Evolutionary conservation across 352 stramenopile genomes (phyloP), one percentile per base, ranked within the genome.

Genomic region (Phytophthora fragariaefolia): DNA sequence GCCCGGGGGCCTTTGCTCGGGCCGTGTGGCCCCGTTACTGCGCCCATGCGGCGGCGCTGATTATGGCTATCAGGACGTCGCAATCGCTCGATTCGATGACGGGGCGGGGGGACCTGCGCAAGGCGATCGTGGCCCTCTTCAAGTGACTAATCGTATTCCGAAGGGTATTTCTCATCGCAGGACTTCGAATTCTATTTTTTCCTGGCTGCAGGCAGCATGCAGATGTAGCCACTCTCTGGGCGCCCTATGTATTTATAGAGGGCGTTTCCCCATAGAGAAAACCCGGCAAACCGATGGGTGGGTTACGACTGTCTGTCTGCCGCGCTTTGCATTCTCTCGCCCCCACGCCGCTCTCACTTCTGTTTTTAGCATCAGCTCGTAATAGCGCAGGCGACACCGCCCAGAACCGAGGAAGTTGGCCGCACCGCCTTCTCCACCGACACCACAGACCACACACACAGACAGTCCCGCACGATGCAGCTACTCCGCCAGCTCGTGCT

Each of bases 311-410:
- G 59, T 63, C 54, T 43, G 55, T 48, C n/a, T n/a, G 51, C 55
- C 43, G 48, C 32, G n/a, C n/a, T n/a, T n/a, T 34, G 32, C 32
- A 46, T 61, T 54, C 56, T 51, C 60, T 51, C 20, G 26, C 45
- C 67, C n/a, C 30, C 34, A 42, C 34, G 13, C 34, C 34, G 34
- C 34, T 42, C 63, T 72, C 63, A 71, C 47, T 73, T 75, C 63
- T 73, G 53, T 70, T 76, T 73, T 73, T 76, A 71, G 60, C 60
- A 66, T 54, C 28, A 42, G 34, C 34, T 42, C 34, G 34, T 20
- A 66, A n/a, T 42, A 55, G 30, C 46, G 30, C 24, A 49, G 30
- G 50, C 48, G 46, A 38, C 49, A 54, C 46, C 46, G 46, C 51
- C 51, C 59, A 73, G 52, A 32, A 63, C 53, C 15, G 52, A 58